Percentiles rank a stretch among this genome's conserved stretches.
These are phyloP conservation scores for Ceratorhiza oryzae-sativae DNA, from an alignment of 1,284 basidiomycete species.

Conservation along the genomic window DNA sequence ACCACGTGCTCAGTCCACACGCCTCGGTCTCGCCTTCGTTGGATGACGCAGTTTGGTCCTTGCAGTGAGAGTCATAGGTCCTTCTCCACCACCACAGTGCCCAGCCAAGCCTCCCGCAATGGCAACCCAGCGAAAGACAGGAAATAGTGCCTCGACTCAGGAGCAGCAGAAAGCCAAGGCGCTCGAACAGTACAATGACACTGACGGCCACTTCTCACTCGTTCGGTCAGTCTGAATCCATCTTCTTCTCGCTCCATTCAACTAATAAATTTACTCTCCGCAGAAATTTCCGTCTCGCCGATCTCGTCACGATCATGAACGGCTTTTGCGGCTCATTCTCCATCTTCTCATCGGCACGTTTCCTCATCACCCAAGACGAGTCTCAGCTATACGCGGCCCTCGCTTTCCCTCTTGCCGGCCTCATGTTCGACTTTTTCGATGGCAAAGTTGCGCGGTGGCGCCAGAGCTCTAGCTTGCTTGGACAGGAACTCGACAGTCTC, in stretches of 20 bases:
- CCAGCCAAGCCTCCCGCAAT: constrained; percentile 15
- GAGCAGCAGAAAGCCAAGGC: constrained; percentile 57
- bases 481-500: constrained; percentile 96
- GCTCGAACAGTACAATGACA: constrained; percentile 85
- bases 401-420: constrained; percentile 89
- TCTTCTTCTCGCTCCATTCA: constrained; percentile 13
- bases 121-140: constrained; percentile 24
- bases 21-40: not conserved
- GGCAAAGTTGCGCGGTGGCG: constrained; percentile 98
- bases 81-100: not conserved
- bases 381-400: constrained; percentile 86
- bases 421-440: constrained; percentile 97
- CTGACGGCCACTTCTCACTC: constrained; percentile 92
- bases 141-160: not conserved
- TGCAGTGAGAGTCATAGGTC: not conserved
- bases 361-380: constrained; percentile 83
- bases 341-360: constrained; percentile 90
- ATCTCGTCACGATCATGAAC: constrained; percentile 99
- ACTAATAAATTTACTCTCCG: not conserved
- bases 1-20: constrained; percentile 12
- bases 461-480: constrained; percentile 94
- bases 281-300: constrained; percentile 97
- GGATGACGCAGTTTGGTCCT: constrained; percentile 27
- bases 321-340: constrained; percentile 98
- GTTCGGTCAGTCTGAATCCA: constrained; percentile 86